Evolutionary conservation across 2,329 filamentous ascomycete species (phyloP).

Genomic region (Apiospora saccharicola): DNA sequence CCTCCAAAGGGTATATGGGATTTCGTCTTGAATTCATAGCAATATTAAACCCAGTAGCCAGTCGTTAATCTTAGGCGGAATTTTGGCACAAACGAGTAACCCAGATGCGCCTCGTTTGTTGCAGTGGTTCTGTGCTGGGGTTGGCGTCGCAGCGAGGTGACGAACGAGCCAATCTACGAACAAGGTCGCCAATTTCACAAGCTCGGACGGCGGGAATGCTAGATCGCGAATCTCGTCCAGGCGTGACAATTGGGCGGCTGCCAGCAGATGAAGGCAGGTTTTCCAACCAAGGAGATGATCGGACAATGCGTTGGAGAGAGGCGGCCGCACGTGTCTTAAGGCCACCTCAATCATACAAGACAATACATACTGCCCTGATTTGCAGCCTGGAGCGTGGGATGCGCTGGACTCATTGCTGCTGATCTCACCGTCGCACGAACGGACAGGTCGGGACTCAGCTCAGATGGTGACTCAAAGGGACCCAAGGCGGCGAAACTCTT

Average conservation of each 20-base stretch:
- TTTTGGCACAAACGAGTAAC: conserved; percentile 15
- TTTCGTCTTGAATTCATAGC: conserved; percentile 19
- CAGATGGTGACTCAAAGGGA: conserved; percentile 32
- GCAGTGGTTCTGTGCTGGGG: conserved; percentile 10
- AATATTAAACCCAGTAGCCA: conserved; percentile 4
- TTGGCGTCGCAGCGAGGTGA: conserved; percentile 29
- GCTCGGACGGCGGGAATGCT: conserved; percentile 32
- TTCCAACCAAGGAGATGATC: conserved; percentile 23
- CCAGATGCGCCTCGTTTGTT: conserved; percentile 23
- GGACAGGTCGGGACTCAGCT: conserved; percentile 34
- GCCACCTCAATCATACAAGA: conserved; percentile 21
- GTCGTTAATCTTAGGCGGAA: conserved; percentile 2
- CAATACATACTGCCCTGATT: conserved; percentile 8
- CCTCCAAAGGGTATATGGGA: conserved; percentile 16
- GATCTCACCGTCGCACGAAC: conserved; percentile 44
- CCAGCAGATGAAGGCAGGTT: conserved; percentile 11
- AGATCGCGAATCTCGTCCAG: conserved; percentile 31
- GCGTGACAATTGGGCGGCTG: conserved; percentile 25
- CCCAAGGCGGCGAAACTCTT: conserved; percentile 27
- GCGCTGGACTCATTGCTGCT: conserved; percentile 29
- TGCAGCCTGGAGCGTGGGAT: conserved; percentile 12
- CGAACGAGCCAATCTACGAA: conserved; percentile 36
- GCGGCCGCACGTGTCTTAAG: conserved; percentile 23
- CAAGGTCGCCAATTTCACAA: conserved; percentile 36
- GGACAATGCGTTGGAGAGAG: conserved; percentile 32